Evolutionary conservation across 176 grass and related monocot genomes (phyloP).

Genomic region (Aegilops umbellulata): DNA sequence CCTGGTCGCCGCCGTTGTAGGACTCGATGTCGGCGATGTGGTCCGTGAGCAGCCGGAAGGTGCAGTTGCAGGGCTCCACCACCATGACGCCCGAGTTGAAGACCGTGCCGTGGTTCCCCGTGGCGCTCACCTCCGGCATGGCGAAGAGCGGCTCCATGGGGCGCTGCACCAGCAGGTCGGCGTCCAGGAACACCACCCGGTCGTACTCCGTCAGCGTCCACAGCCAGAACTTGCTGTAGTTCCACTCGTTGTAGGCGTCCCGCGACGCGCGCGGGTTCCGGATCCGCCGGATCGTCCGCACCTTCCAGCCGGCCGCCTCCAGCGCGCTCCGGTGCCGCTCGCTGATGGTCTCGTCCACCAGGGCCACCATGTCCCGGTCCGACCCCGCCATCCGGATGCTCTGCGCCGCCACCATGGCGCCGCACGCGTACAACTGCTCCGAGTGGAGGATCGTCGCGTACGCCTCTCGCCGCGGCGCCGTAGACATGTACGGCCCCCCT

Average conservation of each 20-base stretch:
- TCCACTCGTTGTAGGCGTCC: conserved; percentile 54
- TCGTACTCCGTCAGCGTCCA: conserved; percentile 51
- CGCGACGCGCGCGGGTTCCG: conserved; percentile 34
- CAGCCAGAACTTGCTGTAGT: conserved; percentile 67
- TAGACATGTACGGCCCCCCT: background rate
- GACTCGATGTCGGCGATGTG: conserved; percentile 46
- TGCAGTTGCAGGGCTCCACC: conserved; percentile 58
- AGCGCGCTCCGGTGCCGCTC: conserved; percentile 22
- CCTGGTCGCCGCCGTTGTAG: conserved; percentile 66
- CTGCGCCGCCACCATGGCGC: conserved; percentile 40
- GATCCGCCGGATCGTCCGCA: conserved; percentile 24
- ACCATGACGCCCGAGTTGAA: conserved; percentile 68
- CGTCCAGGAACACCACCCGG: conserved; percentile 50
- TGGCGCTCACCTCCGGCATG: conserved; percentile 45
- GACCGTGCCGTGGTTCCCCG: conserved; percentile 39
- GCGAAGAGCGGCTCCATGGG: conserved; percentile 33
- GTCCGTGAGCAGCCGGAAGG: conserved; percentile 40
- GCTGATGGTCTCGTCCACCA: conserved; percentile 51
- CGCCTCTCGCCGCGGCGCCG: conserved; percentile 29
- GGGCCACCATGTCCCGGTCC: conserved; percentile 40
- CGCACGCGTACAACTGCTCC: conserved; percentile 57
- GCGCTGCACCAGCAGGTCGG: conserved; percentile 51
- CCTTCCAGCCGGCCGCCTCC: conserved; percentile 40
- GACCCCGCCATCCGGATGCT: conserved; percentile 43
- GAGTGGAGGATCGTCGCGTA: conserved; percentile 58